A percentile compares a stretch with the other conserved stretches of the same genome.
These are phyloP conservation scores for Emergomyces orientalis DNA, from an alignment of 2,329 filamentous ascomycete genomes.

Conservation along the genomic window DNA sequence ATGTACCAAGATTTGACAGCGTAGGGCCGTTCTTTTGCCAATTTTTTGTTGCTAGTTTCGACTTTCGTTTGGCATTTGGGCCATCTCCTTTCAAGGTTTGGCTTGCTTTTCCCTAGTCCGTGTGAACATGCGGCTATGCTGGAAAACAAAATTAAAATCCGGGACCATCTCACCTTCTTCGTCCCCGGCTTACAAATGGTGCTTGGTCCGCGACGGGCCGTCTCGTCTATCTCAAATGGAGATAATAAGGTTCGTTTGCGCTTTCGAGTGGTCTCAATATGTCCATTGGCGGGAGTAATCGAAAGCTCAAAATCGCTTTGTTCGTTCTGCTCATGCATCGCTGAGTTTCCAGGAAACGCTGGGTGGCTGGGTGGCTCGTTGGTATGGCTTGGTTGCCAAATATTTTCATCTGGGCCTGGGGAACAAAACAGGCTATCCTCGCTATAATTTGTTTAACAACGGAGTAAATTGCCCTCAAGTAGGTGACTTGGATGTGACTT, in stretches of 20 bases:
- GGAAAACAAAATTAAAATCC: background rate
- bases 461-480: background rate
- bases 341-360: background rate
- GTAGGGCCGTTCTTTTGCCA: background rate
- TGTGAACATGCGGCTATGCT: background rate
- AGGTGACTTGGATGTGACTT: background rate
- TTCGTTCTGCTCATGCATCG: background rate
- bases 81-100: background rate
- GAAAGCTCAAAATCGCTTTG: background rate
- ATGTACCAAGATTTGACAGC: constrained; percentile 12
- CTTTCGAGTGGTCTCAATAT: background rate
- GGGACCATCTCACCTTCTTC: background rate
- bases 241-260: background rate
- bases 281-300: background rate
- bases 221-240: background rate
- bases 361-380: background rate
- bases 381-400: no score
- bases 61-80: background rate
- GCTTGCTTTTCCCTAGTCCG: background rate
- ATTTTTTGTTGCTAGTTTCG: background rate
- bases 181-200: background rate
- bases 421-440: background rate
- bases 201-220: background rate
- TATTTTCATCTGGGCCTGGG: background rate
- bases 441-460: background rate